A percentile compares a stretch with the other conserved stretches of the same genome.
Evolutionary conservation across 805 yeast genomes (phyloP).

Genomic region (Monosporozyma aquatica): DNA sequence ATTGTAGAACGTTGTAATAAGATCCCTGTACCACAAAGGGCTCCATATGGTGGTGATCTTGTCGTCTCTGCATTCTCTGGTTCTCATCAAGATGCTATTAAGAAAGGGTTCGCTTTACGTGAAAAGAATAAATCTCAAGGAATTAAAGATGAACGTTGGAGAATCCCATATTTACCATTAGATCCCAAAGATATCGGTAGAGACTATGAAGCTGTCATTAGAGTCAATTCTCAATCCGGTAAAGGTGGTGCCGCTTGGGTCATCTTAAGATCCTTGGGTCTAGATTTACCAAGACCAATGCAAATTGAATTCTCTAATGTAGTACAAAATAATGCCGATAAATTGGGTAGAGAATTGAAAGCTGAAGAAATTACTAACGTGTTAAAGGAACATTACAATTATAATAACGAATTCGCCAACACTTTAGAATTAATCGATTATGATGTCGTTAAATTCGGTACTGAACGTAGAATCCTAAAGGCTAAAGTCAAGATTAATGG

Average conservation of each 20-base stretch:
- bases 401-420: slow-evolving; percentile 30
- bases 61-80: slow-evolving; percentile 82
- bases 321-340: slow-evolving; percentile 64
- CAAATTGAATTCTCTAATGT: slow-evolving; percentile 67
- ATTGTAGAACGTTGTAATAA: slow-evolving; percentile 73
- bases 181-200: slow-evolving; percentile 82
- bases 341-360: slow-evolving; percentile 62
- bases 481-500: slow-evolving; percentile 41
- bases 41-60: slow-evolving; percentile 76
- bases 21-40: slow-evolving; percentile 69
- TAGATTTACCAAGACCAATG: slow-evolving; percentile 72
- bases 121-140: slow-evolving; percentile 32
- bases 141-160: slow-evolving; percentile 39
- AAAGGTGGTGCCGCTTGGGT: slow-evolving; percentile 91
- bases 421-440: slow-evolving; percentile 37
- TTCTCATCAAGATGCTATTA: slow-evolving; percentile 81
- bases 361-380: slow-evolving; percentile 55
- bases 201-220: slow-evolving; percentile 78
- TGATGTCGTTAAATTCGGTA: slow-evolving; percentile 32
- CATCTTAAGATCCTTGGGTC: slow-evolving; percentile 61
- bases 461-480: slow-evolving; percentile 27
- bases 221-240: slow-evolving; percentile 83
- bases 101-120: slow-evolving; percentile 57
- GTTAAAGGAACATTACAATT: slow-evolving; percentile 55
- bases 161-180: slow-evolving; percentile 72